phyloP scores from a whole-genome alignment of 164 flowering plant genomes.

The Piper betle region DNA sequence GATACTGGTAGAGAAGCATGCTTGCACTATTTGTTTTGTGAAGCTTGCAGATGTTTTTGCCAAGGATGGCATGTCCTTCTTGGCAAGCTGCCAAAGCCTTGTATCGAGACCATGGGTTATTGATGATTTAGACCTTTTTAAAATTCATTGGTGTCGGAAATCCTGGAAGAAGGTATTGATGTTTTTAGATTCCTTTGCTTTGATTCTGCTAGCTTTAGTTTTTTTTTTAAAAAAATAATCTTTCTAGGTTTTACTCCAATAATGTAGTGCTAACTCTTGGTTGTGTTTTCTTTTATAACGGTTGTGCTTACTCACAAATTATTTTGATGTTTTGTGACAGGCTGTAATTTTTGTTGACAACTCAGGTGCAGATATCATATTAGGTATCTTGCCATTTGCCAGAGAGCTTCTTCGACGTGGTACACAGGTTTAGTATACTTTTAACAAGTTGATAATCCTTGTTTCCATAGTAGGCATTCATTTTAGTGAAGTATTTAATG shows the following conservation, averaged over 20 bases:
- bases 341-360: conserved; percentile 83
- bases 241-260: not conserved
- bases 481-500: conserved; percentile 1
- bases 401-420: conserved; percentile 69
- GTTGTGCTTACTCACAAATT: not conserved
- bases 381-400: conserved; percentile 4
- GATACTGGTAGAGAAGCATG: not conserved
- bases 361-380: conserved; percentile 89
- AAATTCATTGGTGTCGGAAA: conserved; percentile 62
- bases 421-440: conserved; percentile 46
- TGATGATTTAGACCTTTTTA: conserved; percentile 78
- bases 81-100: conserved; percentile 85
- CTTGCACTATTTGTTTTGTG: conserved; percentile 13
- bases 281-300: not conserved
- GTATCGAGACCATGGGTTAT: conserved; percentile 98
- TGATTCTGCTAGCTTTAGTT: not conserved
- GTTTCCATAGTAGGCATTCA: too few species aligned
- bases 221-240: not conserved
- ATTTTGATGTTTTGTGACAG: conserved; percentile 25
- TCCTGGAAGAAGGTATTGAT: conserved; percentile 75
- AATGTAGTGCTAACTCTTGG: not conserved
- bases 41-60: conserved; percentile 99
- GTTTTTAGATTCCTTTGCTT: not conserved
- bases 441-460: not conserved
- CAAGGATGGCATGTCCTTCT: conserved; percentile 93